Base-by-base conservation (phyloP, 306 rosid genomes). In the Trifolium repens region DNA sequence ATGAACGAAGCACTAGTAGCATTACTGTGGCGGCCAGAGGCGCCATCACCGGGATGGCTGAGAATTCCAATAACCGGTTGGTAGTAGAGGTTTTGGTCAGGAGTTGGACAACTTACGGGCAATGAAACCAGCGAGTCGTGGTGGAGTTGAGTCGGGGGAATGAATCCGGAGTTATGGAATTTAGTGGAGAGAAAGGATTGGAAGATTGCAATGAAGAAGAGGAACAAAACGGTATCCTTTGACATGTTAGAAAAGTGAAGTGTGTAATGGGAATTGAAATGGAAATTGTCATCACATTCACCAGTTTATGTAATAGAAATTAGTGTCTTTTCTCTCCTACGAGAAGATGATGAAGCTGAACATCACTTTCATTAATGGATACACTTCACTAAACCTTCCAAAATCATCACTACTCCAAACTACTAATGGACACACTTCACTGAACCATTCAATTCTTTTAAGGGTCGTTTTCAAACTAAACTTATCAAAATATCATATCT, bases 21-120 rank as follows among this genome's bases (percentile, higher is more conserved):
- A 73, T 89, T 93, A 62, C 72, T 85, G 68, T 89, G 85, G 13
- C 93, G 82, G 1, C 93, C 97, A 10, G 97, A 85, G 42, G 91
- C 90, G 1, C 98, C 89, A 52, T 93, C 97, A 10, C 98, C 97
- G 39, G 98, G 98, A 24, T 93, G 98, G 76, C 79, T 85, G 1
- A 93, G 73, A 32, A 93, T 93, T 7, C 98, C 98, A 85, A 93
- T 93, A 60, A 93, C 89, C 3, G 98, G 96, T 1, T 71, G 81
- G 85, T 91, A 81, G 71, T 91, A 85, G 76, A 91, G 81, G 80
- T 24, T 69, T 7, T 87, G 86, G 34, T 84, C 43, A 0, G 83
- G 89, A 12, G 75, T 55, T 10, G 88, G 40, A 42, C 98, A 93
- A 57, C 65, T 65, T 6, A 44, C 19, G 0, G 72, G 46, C 52